Evolutionary conservation across 163 green algal species (phyloP), one percentile per base, ranked within the genome.

Genomic region (Coccomyxa subellipsoidea): DNA sequence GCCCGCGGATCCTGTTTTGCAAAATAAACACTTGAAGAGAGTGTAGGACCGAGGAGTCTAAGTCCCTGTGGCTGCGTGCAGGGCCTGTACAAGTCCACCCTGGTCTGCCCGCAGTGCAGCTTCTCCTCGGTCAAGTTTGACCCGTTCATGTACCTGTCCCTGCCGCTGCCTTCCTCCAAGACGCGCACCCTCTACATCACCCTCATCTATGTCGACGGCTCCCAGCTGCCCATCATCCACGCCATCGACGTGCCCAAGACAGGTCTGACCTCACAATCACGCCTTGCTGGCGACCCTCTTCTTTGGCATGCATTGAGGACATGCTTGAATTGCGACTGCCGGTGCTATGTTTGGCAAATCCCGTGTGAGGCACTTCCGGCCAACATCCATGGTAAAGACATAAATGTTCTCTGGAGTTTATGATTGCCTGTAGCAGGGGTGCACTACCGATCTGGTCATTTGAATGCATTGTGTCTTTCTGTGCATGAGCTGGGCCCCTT

Each of bases 91-190:
- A 97, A 97, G 87, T 97, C 91, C 34, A 95, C 89, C 0, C 88
- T 99, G 34, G 90, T 94, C 71, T 99, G 96, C 84, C 96, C 96
- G 15, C 23, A 90, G 7, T 99, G 96, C 90, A 34, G 80, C 54
- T 90, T 91, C 81, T 87, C 84, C 54, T 94, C 85, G 12, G 88
- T 95, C 59, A 98, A 97, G 81, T 98, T 99, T 81, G 96, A 99
- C 87, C 95, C 96, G 2, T 97, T 98, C 90, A 98, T 98, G 94
- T 99, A 98, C 88, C 88, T 99, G 34, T 96, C 94, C 0, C 91
- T 99, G 84, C 95, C 94, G 7, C 89, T 99, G 82, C 96, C 96
- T 15, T 85, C 85, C 70, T 82, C 86, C 70, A 90, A 89, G 71
- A 85, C 47, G 70, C 88, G 92, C 35, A 84, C 53, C 35, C 29